Evolutionary conservation across 2,329 filamentous ascomycete species (phyloP).

Genomic region (Calonectria fujianensis): DNA sequence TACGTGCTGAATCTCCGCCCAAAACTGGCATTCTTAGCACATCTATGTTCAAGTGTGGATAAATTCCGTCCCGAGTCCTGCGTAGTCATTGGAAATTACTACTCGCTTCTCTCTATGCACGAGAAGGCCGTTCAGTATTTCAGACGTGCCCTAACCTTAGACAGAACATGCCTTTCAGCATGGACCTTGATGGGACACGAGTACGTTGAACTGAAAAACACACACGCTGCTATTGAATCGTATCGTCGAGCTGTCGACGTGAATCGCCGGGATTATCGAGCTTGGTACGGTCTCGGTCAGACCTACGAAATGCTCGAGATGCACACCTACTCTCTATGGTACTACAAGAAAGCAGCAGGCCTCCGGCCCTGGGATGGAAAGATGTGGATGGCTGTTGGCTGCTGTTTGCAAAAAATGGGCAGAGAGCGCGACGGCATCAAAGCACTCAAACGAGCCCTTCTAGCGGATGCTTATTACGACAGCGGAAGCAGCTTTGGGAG

Average conservation of each 20-base stretch:
- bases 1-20: slow-evolving; percentile 93
- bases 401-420: slow-evolving; percentile 92
- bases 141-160: slow-evolving; percentile 90
- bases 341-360: slow-evolving; percentile 96
- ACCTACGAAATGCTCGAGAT: slow-evolving; percentile 99
- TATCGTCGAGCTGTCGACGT: slow-evolving; percentile 97
- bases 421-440: slow-evolving; percentile 94
- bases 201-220: slow-evolving; percentile 99
- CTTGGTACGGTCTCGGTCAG: slow-evolving; percentile 97
- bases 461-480: slow-evolving; percentile 92
- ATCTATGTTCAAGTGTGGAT: slow-evolving; percentile 92
- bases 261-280: slow-evolving; percentile 96
- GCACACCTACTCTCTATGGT: slow-evolving; percentile 97
- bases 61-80: slow-evolving; percentile 98
- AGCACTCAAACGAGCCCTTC: slow-evolving; percentile 91
- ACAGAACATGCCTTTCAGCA: slow-evolving; percentile 92
- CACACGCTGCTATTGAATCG: slow-evolving; percentile 96
- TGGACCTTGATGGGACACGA: slow-evolving; percentile 99
- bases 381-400: slow-evolving; percentile 98
- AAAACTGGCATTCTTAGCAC: slow-evolving; percentile 93
- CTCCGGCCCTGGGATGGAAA: slow-evolving; percentile 97
- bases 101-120: slow-evolving; percentile 93
- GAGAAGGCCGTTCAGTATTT: slow-evolving; percentile 99
- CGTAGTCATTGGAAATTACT: slow-evolving; percentile 98
- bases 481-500: slow-evolving; percentile 73